Evolutionary conservation across 192 early-diverging fungal species (phyloP), one percentile per base, ranked within the genome.

Genomic region (Haplosporangium gracile): DNA sequence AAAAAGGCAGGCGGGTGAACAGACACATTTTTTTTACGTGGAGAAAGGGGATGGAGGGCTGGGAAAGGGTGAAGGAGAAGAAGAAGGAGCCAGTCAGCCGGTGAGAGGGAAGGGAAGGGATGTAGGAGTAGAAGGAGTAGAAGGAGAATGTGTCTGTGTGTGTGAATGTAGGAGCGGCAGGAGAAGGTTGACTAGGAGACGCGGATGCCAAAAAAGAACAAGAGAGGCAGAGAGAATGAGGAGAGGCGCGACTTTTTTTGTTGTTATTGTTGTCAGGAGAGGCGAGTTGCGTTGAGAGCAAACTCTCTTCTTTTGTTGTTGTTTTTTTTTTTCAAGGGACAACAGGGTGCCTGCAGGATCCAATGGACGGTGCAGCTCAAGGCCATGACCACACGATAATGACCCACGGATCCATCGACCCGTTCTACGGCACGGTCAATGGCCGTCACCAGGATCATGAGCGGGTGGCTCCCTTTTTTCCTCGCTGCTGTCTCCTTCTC

Each of bases 271-370:
- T 0, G 60, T 32, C 26, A 65, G 60, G 60, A 65, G 60, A 65
- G 60, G 29, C 60, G 55, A 26, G 9, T 11, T 60, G 18, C 20
- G 16, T 20, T 22, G 49, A 18, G 49, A 51, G 49, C 18, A 1
- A 51, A 51, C 16, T 51, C 49, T 51, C 49, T 51, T 51, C 18
- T 22, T 0, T 43, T 43, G 5, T 43, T 43, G 51, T 20, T 0
- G 5, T 57, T 8, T 26, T 32, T 32, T 32, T 32, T 63, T 65
- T 65, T 15, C 60, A 65, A 65, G 60, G 60, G 60, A 13, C 32
- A 16, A 29, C 60, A 65, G 60, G 60, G 60, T 65, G 60, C 60
- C 60, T 65, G 60, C 60, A 32, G 60, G 60, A 65, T 65, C 60
- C 60, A 65, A 65, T 65, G 60, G 60, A 65, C 38, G 40, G 70